Evolutionary conservation across 2,329 filamentous ascomycete genomes (phyloP).

Genomic region (Talaromyces sp.): DNA sequence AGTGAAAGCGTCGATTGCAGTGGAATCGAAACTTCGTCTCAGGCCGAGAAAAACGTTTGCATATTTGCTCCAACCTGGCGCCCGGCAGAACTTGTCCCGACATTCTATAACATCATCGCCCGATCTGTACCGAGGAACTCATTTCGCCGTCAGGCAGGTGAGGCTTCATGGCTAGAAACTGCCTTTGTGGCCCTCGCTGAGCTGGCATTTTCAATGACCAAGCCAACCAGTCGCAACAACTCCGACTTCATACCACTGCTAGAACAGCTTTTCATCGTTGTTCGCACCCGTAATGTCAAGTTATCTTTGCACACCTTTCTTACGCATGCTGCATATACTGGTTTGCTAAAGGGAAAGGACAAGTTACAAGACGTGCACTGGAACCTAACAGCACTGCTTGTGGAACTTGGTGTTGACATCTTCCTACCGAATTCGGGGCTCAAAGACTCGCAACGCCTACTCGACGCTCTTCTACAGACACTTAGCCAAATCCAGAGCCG

Average conservation of each 20-base stretch:
- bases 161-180: constrained; percentile 47
- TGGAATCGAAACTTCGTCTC: not conserved
- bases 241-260: constrained; percentile 28
- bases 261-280: constrained; percentile 35
- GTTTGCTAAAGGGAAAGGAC: constrained; percentile 28
- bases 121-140: constrained; percentile 41
- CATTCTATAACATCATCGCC: constrained; percentile 43
- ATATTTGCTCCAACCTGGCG: constrained; percentile 19
- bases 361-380: constrained; percentile 31
- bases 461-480: constrained; percentile 31
- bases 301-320: constrained; percentile 37
- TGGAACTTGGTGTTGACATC: constrained; percentile 38
- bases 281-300: constrained; percentile 32
- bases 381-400: constrained; percentile 36
- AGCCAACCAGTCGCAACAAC: constrained; percentile 24
- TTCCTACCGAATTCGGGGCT: constrained; percentile 42
- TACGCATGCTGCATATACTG: constrained; percentile 37
- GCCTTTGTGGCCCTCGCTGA: constrained; percentile 42
- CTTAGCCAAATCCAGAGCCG: constrained; percentile 24
- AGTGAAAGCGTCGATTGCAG: constrained; percentile 10
- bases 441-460: constrained; percentile 28
- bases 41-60: constrained; percentile 1
- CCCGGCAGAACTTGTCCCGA: constrained; percentile 30
- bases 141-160: constrained; percentile 38
- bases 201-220: constrained; percentile 30